Base-by-base conservation (phyloP, 2,329 filamentous ascomycete species). In the Cryphonectria radicalis region DNA sequence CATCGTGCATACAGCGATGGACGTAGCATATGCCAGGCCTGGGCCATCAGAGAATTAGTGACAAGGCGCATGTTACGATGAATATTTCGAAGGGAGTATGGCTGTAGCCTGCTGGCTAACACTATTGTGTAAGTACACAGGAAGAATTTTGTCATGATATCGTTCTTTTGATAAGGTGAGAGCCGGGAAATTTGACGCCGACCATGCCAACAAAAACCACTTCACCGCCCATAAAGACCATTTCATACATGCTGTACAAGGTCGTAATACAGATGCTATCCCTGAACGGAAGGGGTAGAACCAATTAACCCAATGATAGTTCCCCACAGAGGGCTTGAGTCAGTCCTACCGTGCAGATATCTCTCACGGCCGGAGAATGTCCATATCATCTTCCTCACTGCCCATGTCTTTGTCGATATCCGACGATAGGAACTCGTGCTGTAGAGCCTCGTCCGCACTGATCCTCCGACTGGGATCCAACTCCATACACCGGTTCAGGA, bases 391-490 rank as follows among this genome's bases (percentile, higher is more conserved):
- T 5, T 88, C 86, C 19, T 86, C 83, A 5, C 72, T 80, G 4
- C 75, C 78, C 32, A 80, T 80, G 66, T 72, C 74, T 65, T 70
- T 76, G 77, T 79, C 80, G 37, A 81, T 77, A 3, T 79, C 79
- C 42, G 82, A 75, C 60, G 79, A 80, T 73, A 95, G 80, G 77
- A 95, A 95, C 0, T 91, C 89, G 79, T 95, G 92, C 66, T 87
- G 80, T 63, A 97, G 80, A 0, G 93, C 93, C 76, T 95, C 89
- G 43, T 88, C 86, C 0, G 93, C 93, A 59, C 91, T 93, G 70
- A 95, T 93, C 37, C 93, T 84, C 79, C 88, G 90, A 37, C 84
- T 84, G 0, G 93, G 93, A 77, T 97, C 93, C 64, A 95, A 84
- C 70, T 96, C 93, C 79, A 97, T 87, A 76, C 93, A 93, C 25